Percentiles rank a stretch among this genome's conserved stretches.
These are phyloP conservation scores for Neolentinus lepideus DNA, from an alignment of 1,284 basidiomycete species.

Conservation along the genomic window DNA sequence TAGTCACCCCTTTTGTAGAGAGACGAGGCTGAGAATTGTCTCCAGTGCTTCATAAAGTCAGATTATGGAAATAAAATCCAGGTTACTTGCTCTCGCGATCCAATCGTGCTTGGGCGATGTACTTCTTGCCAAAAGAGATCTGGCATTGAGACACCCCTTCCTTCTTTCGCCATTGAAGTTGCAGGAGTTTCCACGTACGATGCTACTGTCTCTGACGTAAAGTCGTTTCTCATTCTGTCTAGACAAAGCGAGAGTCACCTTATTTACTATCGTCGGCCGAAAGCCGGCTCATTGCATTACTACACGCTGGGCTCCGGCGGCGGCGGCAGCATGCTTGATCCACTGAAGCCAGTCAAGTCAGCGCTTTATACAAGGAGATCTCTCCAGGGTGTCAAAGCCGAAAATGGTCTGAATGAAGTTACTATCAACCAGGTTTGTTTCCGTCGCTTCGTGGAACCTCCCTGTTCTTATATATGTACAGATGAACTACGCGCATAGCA, in stretches of 20 bases:
- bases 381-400: neutral
- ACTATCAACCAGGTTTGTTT: neutral
- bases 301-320: neutral
- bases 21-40: neutral
- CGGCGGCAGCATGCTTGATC: neutral
- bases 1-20: neutral
- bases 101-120: neutral
- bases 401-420: neutral
- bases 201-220: neutral
- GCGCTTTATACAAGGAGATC: neutral
- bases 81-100: neutral
- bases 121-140: neutral
- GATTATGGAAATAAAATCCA: neutral
- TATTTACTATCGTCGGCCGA: neutral
- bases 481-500: neutral
- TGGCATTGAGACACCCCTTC: neutral
- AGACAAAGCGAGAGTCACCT: neutral
- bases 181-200: neutral
- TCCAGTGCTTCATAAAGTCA: neutral
- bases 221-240: neutral
- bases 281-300: neutral
- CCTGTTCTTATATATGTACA: neutral
- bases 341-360: neutral
- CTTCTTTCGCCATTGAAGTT: neutral
- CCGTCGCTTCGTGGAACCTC: neutral